These are phyloP conservation scores for Discostella pseudostelligera DNA, from an alignment of 108 stramenopile genomes.

Conservation along the genomic window DNA sequence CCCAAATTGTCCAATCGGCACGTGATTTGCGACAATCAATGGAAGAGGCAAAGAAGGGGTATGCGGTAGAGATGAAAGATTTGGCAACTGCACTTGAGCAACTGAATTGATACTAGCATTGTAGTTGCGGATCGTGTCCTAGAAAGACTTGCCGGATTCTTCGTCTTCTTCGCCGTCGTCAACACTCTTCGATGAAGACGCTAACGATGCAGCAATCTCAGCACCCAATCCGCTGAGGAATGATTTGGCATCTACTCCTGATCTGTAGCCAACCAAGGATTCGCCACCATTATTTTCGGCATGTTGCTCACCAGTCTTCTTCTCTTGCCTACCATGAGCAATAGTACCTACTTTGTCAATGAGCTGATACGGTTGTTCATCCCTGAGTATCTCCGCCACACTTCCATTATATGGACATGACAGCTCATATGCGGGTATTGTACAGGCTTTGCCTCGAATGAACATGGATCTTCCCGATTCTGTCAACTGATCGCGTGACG, in stretches of 20 bases:
- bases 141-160: not conserved
- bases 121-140: too few relatives aligned
- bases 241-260: not conserved
- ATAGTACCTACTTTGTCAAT: slow-evolving; percentile 9
- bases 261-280: slow-evolving; percentile 12
- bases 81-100: slow-evolving; percentile 5
- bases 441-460: slow-evolving; percentile 35
- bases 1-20: slow-evolving; percentile 29
- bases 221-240: slow-evolving; percentile 15
- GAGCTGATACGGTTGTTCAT: slow-evolving; percentile 33
- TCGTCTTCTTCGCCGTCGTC: not conserved
- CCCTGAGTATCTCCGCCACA: slow-evolving; percentile 23
- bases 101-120: not conserved
- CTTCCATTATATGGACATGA: slow-evolving; percentile 19
- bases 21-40: slow-evolving; percentile 30
- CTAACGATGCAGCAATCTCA: slow-evolving; percentile 6
- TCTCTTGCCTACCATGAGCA: not conserved
- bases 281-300: not conserved
- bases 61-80: slow-evolving; percentile 12
- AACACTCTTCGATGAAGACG: slow-evolving; percentile 6
- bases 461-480: slow-evolving; percentile 42
- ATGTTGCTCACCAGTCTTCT: not conserved
- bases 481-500: slow-evolving; percentile 41
- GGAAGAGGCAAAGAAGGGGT: slow-evolving; percentile 1
- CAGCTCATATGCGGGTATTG: slow-evolving; percentile 15